Percentiles rank a stretch among this genome's conserved stretches.
Conservation (phyloP, 2,329 filamentous ascomycete genomes). For the Fonsecaea pugnacius region DNA sequence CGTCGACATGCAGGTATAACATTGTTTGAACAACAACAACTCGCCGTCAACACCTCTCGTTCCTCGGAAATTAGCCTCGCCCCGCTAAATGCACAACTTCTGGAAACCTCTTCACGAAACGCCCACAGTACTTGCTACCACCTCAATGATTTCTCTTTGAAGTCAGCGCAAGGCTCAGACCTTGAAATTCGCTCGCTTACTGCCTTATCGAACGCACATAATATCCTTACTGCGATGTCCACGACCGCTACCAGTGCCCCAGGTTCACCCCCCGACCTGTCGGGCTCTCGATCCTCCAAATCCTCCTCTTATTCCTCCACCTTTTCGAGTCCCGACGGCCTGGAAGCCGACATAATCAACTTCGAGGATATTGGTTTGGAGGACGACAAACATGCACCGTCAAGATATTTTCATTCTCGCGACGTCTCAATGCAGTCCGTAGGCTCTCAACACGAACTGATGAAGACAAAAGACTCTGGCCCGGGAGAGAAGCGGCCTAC, state of each 20-base stretch:
- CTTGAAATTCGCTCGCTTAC: constrained; percentile 27
- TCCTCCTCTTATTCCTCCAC: constrained; percentile 85
- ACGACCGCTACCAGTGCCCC: constrained; percentile 53
- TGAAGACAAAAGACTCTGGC: constrained; percentile 20
- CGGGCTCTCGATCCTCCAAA: constrained; percentile 84
- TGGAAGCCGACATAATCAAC: constrained; percentile 74
- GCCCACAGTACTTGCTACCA: constrained; percentile 12
- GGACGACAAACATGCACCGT: constrained; percentile 60
- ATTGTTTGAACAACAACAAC: constrained; percentile 15
- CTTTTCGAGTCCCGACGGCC: constrained; percentile 61
- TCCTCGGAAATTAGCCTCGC: constrained; percentile 31
- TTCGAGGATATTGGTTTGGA: constrained; percentile 94
- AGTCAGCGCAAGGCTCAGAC: constrained; percentile 19
- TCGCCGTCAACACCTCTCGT: constrained; percentile 24
- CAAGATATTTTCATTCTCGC: constrained; percentile 26
- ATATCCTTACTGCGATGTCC: constrained; percentile 48
- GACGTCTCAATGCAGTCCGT: constrained; percentile 35
- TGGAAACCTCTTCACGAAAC: constrained; percentile 22
- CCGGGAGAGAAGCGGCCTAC: constrained; percentile 18
- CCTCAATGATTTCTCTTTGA: constrained; percentile 28
- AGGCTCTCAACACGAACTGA: constrained; percentile 39
- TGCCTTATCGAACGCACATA: constrained; percentile 22
- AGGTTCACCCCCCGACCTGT: constrained; percentile 77
- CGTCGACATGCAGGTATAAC: constrained; percentile 20
- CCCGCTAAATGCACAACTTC: constrained; percentile 18